Evolutionary conservation across 176 grass and related monocot species (phyloP).

Genomic region (Urochloa ruziziensis): DNA sequence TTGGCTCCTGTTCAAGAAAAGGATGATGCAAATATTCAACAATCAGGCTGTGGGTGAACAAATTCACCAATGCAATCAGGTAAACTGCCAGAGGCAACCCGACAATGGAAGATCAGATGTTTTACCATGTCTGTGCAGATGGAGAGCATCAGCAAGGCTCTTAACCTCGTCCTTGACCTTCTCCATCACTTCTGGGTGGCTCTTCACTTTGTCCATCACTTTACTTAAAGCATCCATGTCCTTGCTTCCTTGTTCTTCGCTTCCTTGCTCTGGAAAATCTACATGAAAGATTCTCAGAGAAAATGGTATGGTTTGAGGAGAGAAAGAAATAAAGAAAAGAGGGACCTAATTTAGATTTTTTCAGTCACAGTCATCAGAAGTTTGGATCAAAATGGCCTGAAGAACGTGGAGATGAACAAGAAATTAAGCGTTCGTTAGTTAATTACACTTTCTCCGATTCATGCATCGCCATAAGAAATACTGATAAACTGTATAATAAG

Average conservation of each 20-base stretch:
- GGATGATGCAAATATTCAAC: background rate
- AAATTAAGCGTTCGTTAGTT: background rate
- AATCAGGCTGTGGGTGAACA: background rate
- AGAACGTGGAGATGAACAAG: background rate
- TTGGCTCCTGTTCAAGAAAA: constrained; percentile 16
- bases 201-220: constrained; percentile 40
- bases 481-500: too few species aligned
- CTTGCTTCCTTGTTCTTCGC: constrained; percentile 32
- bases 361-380: background rate
- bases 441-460: background rate
- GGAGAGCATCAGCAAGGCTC: constrained; percentile 29
- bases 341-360: background rate
- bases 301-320: background rate
- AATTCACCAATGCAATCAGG: background rate
- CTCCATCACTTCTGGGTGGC: constrained; percentile 39
- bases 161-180: constrained; percentile 40
- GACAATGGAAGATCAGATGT: background rate
- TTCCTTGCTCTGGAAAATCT: constrained; percentile 20
- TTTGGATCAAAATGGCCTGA: background rate
- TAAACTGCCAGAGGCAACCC: background rate
- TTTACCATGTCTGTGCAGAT: constrained; percentile 42
- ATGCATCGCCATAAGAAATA: background rate
- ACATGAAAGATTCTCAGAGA: background rate
- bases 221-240: constrained; percentile 41
- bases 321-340: background rate